phyloP scores from a whole-genome alignment of 768 basidiomycete species.

The Pholiota molesta region DNA sequence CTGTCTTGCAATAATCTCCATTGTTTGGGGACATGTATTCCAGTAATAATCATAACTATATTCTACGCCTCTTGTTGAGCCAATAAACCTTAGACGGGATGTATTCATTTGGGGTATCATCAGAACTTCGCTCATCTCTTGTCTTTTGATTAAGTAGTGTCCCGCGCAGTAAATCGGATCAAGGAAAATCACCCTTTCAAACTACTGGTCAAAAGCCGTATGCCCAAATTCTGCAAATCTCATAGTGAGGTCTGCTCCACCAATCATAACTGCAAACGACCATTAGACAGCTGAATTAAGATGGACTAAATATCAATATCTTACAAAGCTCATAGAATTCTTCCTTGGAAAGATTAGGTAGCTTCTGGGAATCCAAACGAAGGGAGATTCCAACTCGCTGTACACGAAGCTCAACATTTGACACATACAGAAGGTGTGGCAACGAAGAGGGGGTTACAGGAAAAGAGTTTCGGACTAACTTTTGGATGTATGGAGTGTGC shows the following conservation, averaged over 20 bases:
- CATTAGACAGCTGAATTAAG: not conserved
- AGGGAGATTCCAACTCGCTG: conserved; percentile 40
- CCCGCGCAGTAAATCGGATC: not conserved
- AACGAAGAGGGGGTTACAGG: not conserved
- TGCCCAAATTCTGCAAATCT: conserved; percentile 40
- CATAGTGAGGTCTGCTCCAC: conserved; percentile 34
- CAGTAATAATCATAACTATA: too few relatives aligned
- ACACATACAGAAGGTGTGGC: not conserved
- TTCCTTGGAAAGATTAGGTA: conserved; percentile 38
- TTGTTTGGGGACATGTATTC: too few relatives aligned
- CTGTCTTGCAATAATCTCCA: too few relatives aligned
- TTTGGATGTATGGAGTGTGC: conserved; percentile 37
- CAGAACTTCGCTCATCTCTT: not conserved
- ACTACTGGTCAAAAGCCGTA: not conserved
- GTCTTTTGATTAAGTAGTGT: too few relatives aligned
- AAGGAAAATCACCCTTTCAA: not conserved
- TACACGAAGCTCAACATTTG: not conserved
- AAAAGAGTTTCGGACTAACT: conserved; percentile 23
- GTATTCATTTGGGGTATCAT: too few relatives aligned
- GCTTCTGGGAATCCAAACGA: conserved; percentile 28
- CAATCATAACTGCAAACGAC: conserved; percentile 31
- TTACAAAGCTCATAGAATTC: conserved; percentile 43
- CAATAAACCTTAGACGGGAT: too few relatives aligned
- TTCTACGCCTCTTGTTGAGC: too few relatives aligned
- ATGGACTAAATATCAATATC: not conserved